Evolutionary conservation across 441 rosid genomes (phyloP).

Genomic region (Adansonia rubrostipa): DNA sequence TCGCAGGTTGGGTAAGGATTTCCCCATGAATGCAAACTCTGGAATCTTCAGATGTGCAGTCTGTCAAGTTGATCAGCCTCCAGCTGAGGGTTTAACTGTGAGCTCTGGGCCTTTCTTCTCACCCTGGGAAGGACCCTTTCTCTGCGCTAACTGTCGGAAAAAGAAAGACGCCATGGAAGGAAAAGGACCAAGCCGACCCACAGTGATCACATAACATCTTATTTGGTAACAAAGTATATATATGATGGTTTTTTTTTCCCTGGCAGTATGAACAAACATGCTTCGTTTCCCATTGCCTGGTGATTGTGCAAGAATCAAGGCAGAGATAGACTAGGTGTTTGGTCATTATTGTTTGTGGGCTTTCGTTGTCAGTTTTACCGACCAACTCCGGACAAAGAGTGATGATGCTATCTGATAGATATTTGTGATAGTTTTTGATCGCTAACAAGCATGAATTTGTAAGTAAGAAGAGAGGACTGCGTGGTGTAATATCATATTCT

Average conservation of each 20-base stretch:
- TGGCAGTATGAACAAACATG: conserved; percentile 57
- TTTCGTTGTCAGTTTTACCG: conserved; percentile 27
- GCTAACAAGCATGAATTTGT: conserved; percentile 9
- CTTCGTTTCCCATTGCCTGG: conserved; percentile 37
- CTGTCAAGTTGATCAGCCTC: conserved; percentile 88
- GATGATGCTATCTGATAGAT: neutral
- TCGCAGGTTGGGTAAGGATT: conserved; percentile 87
- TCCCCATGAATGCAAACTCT: conserved; percentile 47
- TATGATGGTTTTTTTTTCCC: conserved; percentile 43
- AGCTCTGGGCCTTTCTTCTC: conserved; percentile 65
- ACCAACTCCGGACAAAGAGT: neutral
- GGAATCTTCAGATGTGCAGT: conserved; percentile 89
- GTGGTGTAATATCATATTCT: neutral
- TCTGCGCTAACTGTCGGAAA: conserved; percentile 72
- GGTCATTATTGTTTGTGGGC: conserved; percentile 35
- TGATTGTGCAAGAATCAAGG: conserved; percentile 53
- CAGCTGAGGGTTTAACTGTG: conserved; percentile 53
- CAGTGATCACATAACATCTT: conserved; percentile 49
- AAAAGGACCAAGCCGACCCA: conserved; percentile 65
- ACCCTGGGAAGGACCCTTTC: conserved; percentile 90
- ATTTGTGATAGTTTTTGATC: neutral
- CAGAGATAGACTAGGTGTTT: conserved; percentile 44
- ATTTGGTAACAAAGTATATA: conserved; percentile 49
- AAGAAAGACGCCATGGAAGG: conserved; percentile 99
- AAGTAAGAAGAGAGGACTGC: neutral